Percentiles rank a stretch among this genome's conserved stretches.
These are phyloP conservation scores for Cutaneotrichosporon sp. DNA, from an alignment of 1,284 basidiomycete species.

Conservation along the genomic window DNA sequence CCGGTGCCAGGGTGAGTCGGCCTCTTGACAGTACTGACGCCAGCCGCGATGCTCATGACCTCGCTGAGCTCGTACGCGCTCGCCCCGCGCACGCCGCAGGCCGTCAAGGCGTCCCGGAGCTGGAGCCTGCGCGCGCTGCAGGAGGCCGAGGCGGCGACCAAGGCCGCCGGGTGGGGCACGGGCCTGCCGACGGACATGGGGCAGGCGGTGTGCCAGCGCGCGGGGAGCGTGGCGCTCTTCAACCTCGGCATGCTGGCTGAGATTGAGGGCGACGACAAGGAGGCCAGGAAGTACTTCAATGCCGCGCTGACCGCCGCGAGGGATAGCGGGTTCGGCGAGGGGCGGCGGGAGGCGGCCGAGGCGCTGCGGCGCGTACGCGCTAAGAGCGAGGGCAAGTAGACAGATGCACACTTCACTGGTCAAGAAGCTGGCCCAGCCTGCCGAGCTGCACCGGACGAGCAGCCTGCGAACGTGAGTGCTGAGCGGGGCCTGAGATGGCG, in stretches of 20 bases:
- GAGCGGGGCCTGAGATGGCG: too few species aligned
- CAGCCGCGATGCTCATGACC: conserved; percentile 46
- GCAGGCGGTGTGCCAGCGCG: conserved; percentile 38
- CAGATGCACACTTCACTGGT: too few species aligned
- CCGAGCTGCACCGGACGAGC: too few species aligned
- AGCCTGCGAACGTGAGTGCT: too few species aligned
- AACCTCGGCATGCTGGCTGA: conserved; percentile 53
- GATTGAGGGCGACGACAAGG: conserved; percentile 40
- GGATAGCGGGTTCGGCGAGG: conserved; percentile 44
- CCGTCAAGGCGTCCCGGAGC: conserved; percentile 43
- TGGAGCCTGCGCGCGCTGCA: conserved; percentile 50
- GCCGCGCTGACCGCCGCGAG: conserved; percentile 35
- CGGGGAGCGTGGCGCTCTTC: conserved; percentile 43
- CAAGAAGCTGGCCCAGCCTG: too few species aligned
- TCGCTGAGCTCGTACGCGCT: conserved; percentile 49
- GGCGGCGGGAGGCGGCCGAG: conserved; percentile 43
- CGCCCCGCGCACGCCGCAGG: conserved; percentile 37
- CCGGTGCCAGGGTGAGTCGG: conserved; percentile 52
- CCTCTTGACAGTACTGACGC: conserved; percentile 3
- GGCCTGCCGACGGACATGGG: conserved; percentile 26
- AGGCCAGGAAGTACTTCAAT: conserved; percentile 38
- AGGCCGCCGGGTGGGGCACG: conserved; percentile 23
- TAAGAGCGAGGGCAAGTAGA: not conserved
- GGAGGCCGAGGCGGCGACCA: conserved; percentile 39
- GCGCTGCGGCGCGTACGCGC: conserved; percentile 33